A percentile compares a stretch with the other conserved stretches of the same genome.
These are phyloP conservation scores for Amanita exitialis DNA, from an alignment of 768 basidiomycete genomes.

Conservation along the genomic window DNA sequence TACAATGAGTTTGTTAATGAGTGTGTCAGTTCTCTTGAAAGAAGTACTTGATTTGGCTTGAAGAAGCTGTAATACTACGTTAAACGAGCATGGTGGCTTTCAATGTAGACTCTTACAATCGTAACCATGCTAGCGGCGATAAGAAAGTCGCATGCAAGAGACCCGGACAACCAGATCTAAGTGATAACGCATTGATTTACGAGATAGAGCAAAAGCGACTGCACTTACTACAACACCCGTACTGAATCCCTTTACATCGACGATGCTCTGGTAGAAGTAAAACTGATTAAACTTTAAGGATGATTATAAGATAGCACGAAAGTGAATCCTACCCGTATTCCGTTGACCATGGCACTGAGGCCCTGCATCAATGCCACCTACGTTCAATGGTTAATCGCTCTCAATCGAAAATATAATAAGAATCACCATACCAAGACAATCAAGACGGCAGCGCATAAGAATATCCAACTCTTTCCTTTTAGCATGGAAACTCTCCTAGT, in stretches of 20 bases:
- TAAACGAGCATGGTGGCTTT: neutral
- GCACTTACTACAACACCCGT: neutral
- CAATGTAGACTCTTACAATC: conserved; percentile 3
- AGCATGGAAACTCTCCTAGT: conserved; percentile 4
- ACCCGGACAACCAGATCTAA: conserved; percentile 6
- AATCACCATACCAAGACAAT: neutral
- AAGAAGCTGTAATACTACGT: neutral
- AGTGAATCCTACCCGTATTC: neutral
- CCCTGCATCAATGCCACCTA: conserved; percentile 4
- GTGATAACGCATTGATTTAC: neutral
- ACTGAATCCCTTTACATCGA: neutral
- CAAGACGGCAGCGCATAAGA: neutral
- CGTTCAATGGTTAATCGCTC: neutral
- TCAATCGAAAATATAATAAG: no score
- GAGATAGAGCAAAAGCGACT: neutral
- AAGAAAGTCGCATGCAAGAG: conserved; percentile 6
- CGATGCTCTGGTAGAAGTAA: neutral
- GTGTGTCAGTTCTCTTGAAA: neutral
- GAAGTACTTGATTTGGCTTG: neutral
- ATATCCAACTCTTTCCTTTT: neutral
- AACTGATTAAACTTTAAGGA: neutral
- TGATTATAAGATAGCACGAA: neutral
- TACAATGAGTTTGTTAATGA: neutral
- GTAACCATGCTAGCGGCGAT: conserved; percentile 11
- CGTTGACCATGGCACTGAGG: conserved; percentile 3